Evolutionary conservation across 768 basidiomycete species (phyloP), one percentile per base, ranked within the genome.

Genomic region (Boletus rufocinnamomeus): DNA sequence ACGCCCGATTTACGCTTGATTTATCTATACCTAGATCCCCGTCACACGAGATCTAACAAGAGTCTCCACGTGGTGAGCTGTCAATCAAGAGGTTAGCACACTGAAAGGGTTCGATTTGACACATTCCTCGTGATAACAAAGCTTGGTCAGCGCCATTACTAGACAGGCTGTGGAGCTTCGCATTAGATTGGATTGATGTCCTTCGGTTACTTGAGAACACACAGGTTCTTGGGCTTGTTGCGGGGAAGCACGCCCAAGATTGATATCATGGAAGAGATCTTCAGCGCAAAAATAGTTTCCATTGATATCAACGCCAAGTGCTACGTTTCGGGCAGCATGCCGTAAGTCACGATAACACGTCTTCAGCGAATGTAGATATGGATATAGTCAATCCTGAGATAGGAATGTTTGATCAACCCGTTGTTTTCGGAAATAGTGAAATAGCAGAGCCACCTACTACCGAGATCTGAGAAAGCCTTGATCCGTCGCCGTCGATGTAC

Each of bases 251-350:
- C 27, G 17, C 14, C 44, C 40, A 21, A 5, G 19, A 45, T 41
- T n/a, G 35, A 32, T 41, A 43, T 45, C 25, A 35, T n/a, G 11
- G 11, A 28, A 8, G 37, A 50, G 58, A 49, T 56, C 16, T 50
- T 14, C 51, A 43, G 45, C 54, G 54, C 49, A 21, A 57, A 25
- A 17, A 50, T 13, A 44, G 6, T 43, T 50, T 67, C 56, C 62
- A 46, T 60, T 47, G 38, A 13, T 38, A 58, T 67, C 65, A 66
- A 32, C 10, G 51, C 50, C 57, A 35, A 21, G 32, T 34, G 43
- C 21, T 14, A 23, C 27, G 16, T 45, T 61, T 54, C 9, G 11
- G 30, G 28, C 16, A 43, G 52, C 11, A 4, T 66, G 30, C 17
- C 60, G 53, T 63, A 64, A 49, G 27, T 28, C 23, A 55, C 38